Evolutionary conservation across 176 grass and related monocot genomes (phyloP).

Genomic region (Cenchrus purpureus): DNA sequence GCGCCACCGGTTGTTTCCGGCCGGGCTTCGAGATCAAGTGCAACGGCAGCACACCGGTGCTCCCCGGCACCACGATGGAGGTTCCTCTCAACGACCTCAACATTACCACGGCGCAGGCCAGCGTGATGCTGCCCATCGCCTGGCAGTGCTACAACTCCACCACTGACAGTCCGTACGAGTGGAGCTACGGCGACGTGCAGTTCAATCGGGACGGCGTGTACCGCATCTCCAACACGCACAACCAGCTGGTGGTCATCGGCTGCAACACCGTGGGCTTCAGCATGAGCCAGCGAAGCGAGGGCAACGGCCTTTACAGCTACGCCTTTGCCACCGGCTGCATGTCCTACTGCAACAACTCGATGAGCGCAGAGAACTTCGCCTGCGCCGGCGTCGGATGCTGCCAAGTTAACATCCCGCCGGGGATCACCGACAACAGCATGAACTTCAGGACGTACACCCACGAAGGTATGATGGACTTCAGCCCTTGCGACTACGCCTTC

Average conservation of each 20-base stretch:
- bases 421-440: neutral
- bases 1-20: conserved; percentile 10
- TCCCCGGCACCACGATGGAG: neutral
- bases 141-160: conserved; percentile 23
- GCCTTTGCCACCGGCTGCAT: conserved; percentile 6
- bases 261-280: conserved; percentile 5
- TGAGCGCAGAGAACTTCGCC: neutral
- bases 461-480: rapidly evolving
- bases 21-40: conserved; percentile 41
- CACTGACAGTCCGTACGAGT: neutral
- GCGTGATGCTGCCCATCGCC: conserved; percentile 23
- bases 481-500: conserved; percentile 35
- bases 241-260: neutral
- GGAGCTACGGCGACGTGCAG: neutral
- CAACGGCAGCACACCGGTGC: neutral
- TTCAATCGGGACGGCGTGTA: neutral
- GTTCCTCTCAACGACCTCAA: neutral
- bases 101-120: neutral
- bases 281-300: neutral
- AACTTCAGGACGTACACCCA: neutral
- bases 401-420: conserved; percentile 5
- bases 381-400: conserved; percentile 27
- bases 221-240: conserved; percentile 28
- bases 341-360: conserved; percentile 18
- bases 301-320: neutral